Evolutionary conservation across 2,329 filamentous ascomycete species (phyloP), one percentile per base, ranked within the genome.

Genomic region (Colletotrichum scovillei): DNA sequence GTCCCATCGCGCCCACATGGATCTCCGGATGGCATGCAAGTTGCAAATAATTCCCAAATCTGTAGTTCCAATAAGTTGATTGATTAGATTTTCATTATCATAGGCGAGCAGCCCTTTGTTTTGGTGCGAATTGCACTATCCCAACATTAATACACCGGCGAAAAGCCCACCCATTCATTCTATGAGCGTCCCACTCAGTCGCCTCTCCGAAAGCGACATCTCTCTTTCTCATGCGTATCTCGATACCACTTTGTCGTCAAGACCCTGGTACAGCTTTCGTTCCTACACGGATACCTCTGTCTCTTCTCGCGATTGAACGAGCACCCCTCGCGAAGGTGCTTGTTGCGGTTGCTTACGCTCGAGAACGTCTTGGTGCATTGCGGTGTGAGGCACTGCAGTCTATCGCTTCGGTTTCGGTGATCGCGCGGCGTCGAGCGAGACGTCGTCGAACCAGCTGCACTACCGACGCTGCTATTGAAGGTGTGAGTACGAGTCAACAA

Each of bases 281-380:
- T 80, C 57, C 78, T 72, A 57, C 80, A 81, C 49, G 67, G 74
- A 24, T 78, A 78, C 12, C 69, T 76, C 19, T 63, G 59, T 11
- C 69, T 73, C 26, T 76, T 76, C 38, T 77, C 74, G 6, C 77
- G 75, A 12, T 24, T 72, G 30, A 76, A 74, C 4, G 75, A 72
- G 53, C 80, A 81, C 2, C 78, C 79, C 58, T 79, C 76, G 2
- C 75, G 77, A 73, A 77, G 76, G 74, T 81, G 80, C 66, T 81
- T 81, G 69, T 81, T 81, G 28, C 78, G 77, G 64, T 81, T 81
- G 71, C 79, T 78, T 30, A 77, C 68, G 62, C 75, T 81, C 1
- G 79, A 78, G 35, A 81, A 81, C 22, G 71, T 76, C 74, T 80
- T 81, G 55, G 69, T 63, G 49, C 80, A 81, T 12, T 60, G 59